Conservation (phyloP, 495 filamentous ascomycete genomes). For the Articulospora tetracladia region DNA sequence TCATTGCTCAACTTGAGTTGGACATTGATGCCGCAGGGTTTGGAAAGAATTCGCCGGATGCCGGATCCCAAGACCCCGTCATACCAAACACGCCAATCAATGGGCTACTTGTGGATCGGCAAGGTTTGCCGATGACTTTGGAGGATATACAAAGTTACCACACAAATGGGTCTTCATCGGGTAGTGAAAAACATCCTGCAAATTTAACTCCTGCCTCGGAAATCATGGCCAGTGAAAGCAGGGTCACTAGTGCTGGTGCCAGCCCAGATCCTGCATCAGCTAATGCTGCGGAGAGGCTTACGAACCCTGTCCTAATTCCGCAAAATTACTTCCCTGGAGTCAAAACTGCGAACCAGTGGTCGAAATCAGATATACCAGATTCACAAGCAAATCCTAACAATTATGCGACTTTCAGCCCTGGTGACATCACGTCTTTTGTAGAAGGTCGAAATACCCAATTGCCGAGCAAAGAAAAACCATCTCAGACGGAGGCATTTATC, state of each 20-base stretch:
- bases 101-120: slow-evolving; percentile 2
- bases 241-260: not conserved
- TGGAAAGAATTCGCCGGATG: not conserved
- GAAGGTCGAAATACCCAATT: not conserved
- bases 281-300: not conserved
- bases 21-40: slow-evolving; percentile 57
- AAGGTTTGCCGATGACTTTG: slow-evolving; percentile 5
- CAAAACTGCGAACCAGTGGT: not conserved
- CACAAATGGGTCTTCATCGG: not conserved
- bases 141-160: not conserved
- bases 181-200: not conserved
- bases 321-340: not conserved
- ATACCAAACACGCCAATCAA: slow-evolving; percentile 1
- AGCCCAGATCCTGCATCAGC: not conserved
- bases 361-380: not conserved
- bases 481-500: no score
- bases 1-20: slow-evolving; percentile 87
- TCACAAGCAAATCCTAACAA: not conserved
- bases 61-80: not conserved
- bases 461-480: not conserved
- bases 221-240: not conserved
- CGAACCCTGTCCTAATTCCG: not conserved
- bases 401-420: not conserved
- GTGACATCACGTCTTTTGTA: not conserved
- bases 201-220: not conserved